These are phyloP conservation scores for Bipolaris bicolor DNA, from an alignment of 2,329 filamentous ascomycete genomes.

Conservation along the genomic window DNA sequence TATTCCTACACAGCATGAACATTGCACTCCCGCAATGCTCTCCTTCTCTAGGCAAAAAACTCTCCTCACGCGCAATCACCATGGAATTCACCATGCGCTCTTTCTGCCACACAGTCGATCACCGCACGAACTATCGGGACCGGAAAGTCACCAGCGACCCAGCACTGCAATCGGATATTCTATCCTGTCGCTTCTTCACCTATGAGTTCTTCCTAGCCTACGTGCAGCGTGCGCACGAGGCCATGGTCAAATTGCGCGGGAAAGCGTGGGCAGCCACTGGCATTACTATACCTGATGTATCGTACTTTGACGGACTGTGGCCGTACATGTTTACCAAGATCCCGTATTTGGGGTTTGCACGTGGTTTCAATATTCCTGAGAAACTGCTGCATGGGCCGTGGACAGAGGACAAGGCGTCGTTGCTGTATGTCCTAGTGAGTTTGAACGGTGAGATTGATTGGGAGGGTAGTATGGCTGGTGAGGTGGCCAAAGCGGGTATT, in stretches of 20 bases:
- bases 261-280: slow-evolving; percentile 41
- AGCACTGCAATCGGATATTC: slow-evolving; percentile 35
- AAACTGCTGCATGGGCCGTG: slow-evolving; percentile 47
- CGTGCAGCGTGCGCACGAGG: slow-evolving; percentile 38
- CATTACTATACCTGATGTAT: slow-evolving; percentile 31
- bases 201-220: slow-evolving; percentile 46
- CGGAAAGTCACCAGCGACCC: slow-evolving; percentile 29
- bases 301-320: slow-evolving; percentile 37
- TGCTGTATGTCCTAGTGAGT: slow-evolving; percentile 45
- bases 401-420: slow-evolving; percentile 35
- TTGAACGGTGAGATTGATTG: slow-evolving; percentile 45
- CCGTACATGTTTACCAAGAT: slow-evolving; percentile 42
- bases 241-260: slow-evolving; percentile 35
- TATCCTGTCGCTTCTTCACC: slow-evolving; percentile 46
- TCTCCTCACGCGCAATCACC: slow-evolving; percentile 36
- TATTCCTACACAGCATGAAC: slow-evolving; percentile 48
- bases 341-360: slow-evolving; percentile 40
- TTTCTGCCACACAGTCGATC: slow-evolving; percentile 45
- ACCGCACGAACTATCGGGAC: slow-evolving; percentile 32
- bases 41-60: slow-evolving; percentile 37
- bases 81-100: slow-evolving; percentile 41
- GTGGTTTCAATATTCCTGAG: slow-evolving; percentile 42
- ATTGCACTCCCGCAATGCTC: slow-evolving; percentile 41
- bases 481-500: slow-evolving; percentile 42
- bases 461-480: slow-evolving; percentile 42